phyloP scores from a whole-genome alignment of 2,329 filamentous ascomycete species.

The Penicillium sp. region DNA sequence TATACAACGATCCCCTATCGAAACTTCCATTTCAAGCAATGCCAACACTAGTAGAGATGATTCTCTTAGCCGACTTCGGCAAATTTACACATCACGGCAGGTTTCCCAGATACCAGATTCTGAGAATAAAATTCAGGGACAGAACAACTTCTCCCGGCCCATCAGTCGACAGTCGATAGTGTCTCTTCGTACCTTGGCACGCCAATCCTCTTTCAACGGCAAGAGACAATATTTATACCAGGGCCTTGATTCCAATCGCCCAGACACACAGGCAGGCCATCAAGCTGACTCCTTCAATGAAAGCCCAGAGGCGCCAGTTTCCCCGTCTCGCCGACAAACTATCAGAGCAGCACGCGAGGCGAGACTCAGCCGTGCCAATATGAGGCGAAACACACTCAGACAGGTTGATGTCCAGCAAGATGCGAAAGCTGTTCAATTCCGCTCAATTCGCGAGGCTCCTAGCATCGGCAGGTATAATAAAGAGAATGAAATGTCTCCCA shows the following conservation, averaged over 20 bases:
- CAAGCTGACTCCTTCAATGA: slow-evolving; percentile 17
- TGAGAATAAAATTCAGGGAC: slow-evolving; percentile 12
- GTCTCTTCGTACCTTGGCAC: slow-evolving; percentile 6
- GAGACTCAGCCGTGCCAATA: slow-evolving; percentile 15
- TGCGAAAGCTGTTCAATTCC: slow-evolving; percentile 22
- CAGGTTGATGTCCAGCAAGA: slow-evolving; percentile 21
- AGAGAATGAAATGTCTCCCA: slow-evolving; percentile 25
- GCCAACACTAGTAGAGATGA: not conserved
- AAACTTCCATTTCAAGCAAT: not conserved
- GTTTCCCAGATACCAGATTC: not conserved
- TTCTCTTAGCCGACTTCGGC: not conserved
- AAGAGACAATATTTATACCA: slow-evolving; percentile 4
- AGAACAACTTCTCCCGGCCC: slow-evolving; percentile 35
- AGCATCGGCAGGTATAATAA: slow-evolving; percentile 23
- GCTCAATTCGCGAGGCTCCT: slow-evolving; percentile 24
- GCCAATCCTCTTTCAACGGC: slow-evolving; percentile 4
- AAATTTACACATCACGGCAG: not conserved
- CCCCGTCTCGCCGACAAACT: slow-evolving; percentile 27
- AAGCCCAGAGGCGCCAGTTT: slow-evolving; percentile 24
- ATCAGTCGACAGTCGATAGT: slow-evolving; percentile 31
- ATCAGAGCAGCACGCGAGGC: slow-evolving; percentile 17
- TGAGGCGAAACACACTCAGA: slow-evolving; percentile 17
- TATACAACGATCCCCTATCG: slow-evolving; percentile 4
- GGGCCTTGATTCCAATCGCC: not conserved
- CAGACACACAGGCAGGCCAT: not conserved